Percentiles rank a stretch among this genome's conserved stretches.
Evolutionary conservation across 176 grass and related monocot species (phyloP).

Genomic region (Thalia dealbata): DNA sequence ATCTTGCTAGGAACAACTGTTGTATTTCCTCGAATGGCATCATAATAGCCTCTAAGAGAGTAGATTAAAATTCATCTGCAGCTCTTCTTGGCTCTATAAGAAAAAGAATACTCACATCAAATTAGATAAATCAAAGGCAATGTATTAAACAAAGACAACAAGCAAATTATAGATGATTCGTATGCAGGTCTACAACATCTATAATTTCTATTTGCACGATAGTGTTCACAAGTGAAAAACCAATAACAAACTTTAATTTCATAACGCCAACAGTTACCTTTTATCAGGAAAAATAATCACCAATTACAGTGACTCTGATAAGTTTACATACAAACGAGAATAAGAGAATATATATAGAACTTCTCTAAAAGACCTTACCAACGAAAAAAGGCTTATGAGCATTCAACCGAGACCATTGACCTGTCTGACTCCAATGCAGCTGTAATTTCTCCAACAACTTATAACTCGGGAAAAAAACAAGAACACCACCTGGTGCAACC

Average conservation of each 20-base stretch:
- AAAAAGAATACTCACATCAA: neutral
- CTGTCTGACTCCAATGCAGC: slow-evolving; percentile 62
- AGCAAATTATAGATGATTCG: neutral
- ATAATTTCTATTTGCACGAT: too few relatives aligned
- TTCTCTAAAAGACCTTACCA: slow-evolving; percentile 44
- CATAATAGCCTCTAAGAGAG: slow-evolving; percentile 86
- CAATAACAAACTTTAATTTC: neutral
- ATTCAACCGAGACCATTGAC: slow-evolving; percentile 85
- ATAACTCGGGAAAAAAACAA: slow-evolving; percentile 95
- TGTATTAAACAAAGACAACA: slow-evolving; percentile 5
- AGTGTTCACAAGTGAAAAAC: neutral
- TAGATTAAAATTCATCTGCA: slow-evolving; percentile 68
- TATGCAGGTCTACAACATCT: too few relatives aligned
- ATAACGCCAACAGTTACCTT: too few relatives aligned
- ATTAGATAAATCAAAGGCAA: slow-evolving; percentile 13
- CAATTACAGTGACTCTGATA: neutral
- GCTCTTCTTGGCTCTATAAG: slow-evolving; percentile 80
- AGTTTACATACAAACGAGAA: neutral
- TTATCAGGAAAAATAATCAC: too few relatives aligned
- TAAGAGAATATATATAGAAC: neutral
- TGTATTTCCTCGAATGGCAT: slow-evolving; percentile 56
- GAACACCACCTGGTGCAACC: slow-evolving; percentile 69
- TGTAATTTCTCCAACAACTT: slow-evolving; percentile 85
- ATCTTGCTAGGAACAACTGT: slow-evolving; percentile 37
- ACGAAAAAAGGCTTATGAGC: slow-evolving; percentile 73